Evolutionary conservation across 495 filamentous ascomycete species (phyloP).

Genomic region (Talaromyces liani): DNA sequence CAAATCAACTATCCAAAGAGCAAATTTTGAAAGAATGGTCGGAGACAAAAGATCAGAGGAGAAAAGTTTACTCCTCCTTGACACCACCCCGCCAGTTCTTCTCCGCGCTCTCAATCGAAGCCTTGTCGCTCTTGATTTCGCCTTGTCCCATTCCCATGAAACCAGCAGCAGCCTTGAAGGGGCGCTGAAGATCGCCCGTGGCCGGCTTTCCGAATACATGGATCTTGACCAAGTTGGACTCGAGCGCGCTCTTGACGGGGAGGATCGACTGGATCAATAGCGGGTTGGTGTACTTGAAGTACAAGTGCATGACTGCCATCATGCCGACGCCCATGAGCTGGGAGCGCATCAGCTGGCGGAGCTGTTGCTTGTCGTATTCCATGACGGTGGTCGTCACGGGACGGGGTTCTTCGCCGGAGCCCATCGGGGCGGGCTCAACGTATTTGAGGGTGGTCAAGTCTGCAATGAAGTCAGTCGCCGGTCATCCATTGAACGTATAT

Average conservation of each 20-base stretch:
- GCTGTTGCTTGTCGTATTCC: slow-evolving; percentile 82
- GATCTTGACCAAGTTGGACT: slow-evolving; percentile 92
- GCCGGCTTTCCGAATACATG: slow-evolving; percentile 88
- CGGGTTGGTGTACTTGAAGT: slow-evolving; percentile 99
- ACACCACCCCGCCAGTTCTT: slow-evolving; percentile 76
- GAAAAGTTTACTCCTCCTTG: slow-evolving; percentile 70
- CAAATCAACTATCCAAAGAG: not conserved
- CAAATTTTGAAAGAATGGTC: not conserved
- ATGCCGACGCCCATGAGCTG: slow-evolving; percentile 94
- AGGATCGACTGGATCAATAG: slow-evolving; percentile 98
- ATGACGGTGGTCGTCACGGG: slow-evolving; percentile 92
- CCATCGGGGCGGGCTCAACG: slow-evolving; percentile 89
- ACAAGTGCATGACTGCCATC: slow-evolving; percentile 98
- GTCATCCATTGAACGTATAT: not conserved
- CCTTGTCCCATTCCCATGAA: slow-evolving; percentile 67
- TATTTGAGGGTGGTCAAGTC: slow-evolving; percentile 98
- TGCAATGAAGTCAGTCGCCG: slow-evolving; percentile 22
- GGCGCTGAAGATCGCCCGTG: slow-evolving; percentile 82
- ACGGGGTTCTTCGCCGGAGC: slow-evolving; percentile 85
- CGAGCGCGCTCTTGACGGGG: slow-evolving; percentile 89
- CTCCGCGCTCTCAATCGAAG: slow-evolving; percentile 82
- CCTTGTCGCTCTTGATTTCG: slow-evolving; percentile 89
- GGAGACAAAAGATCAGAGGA: not conserved
- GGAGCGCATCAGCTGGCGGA: slow-evolving; percentile 72
- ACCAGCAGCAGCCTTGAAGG: slow-evolving; percentile 82